Percentiles rank a stretch among this genome's conserved stretches.
Evolutionary conservation across 208 protist genomes (phyloP).

Genomic region (Crithidia fasciculata): DNA sequence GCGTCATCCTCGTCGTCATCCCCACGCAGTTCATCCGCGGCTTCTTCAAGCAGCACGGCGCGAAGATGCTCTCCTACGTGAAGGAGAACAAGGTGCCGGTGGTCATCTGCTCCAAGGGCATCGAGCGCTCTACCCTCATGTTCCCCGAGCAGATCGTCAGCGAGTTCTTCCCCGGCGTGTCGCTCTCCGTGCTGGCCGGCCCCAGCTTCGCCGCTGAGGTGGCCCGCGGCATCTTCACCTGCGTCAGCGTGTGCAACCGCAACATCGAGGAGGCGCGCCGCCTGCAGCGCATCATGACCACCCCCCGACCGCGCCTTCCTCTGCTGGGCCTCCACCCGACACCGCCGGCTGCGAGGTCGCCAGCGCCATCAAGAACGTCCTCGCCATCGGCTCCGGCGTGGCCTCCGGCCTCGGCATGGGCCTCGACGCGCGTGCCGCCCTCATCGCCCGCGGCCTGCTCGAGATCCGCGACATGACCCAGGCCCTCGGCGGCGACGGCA

Average conservation of each 20-base stretch:
- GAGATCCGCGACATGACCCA: constrained; percentile 87
- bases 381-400: constrained; percentile 86
- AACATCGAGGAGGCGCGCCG: constrained; percentile 63
- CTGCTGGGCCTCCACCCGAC: constrained; percentile 85
- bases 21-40: constrained; percentile 87
- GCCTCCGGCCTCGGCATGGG: constrained; percentile 74
- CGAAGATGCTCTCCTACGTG: constrained; percentile 45
- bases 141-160: constrained; percentile 83
- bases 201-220: constrained; percentile 92
- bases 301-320: constrained; percentile 72
- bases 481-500: constrained; percentile 75
- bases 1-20: constrained; percentile 84
- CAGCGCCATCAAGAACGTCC: constrained; percentile 92
- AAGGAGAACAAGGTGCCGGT: constrained; percentile 56
- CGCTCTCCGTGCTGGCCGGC: constrained; percentile 78
- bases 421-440: constrained; percentile 74
- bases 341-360: constrained; percentile 87
- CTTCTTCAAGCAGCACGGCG: constrained; percentile 67
- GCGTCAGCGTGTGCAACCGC: constrained; percentile 66
- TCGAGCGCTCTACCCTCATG: constrained; percentile 79
- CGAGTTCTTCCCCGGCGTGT: constrained; percentile 68
- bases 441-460: constrained; percentile 83
- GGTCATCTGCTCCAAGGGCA: constrained; percentile 84
- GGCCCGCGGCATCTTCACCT: constrained; percentile 76
- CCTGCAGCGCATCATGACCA: constrained; percentile 84